Evolutionary conservation across 2,329 filamentous ascomycete genomes (phyloP).

Genomic region (Aspergillus arachidicola): DNA sequence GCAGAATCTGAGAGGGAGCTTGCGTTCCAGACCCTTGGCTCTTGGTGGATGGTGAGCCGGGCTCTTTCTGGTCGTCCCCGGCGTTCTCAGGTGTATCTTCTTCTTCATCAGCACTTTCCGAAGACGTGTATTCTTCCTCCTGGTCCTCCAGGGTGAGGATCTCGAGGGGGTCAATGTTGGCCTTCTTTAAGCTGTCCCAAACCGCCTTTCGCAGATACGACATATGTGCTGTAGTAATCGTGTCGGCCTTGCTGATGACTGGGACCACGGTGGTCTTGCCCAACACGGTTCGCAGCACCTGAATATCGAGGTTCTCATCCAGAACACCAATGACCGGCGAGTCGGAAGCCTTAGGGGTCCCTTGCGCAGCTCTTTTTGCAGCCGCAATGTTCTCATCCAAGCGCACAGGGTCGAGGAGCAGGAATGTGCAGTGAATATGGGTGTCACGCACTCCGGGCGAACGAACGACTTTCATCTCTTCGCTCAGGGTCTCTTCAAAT

Average conservation of each 20-base stretch:
- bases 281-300: slow-evolving; percentile 83
- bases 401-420: slow-evolving; percentile 83
- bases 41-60: slow-evolving; percentile 27
- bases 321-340: slow-evolving; percentile 63
- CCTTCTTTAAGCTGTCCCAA: slow-evolving; percentile 82
- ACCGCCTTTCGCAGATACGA: slow-evolving; percentile 85
- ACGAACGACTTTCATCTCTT: slow-evolving; percentile 96
- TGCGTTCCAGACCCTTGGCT: slow-evolving; percentile 36
- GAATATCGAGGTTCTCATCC: slow-evolving; percentile 86
- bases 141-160: slow-evolving; percentile 80
- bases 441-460: slow-evolving; percentile 92
- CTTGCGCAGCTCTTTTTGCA: slow-evolving; percentile 60
- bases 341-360: slow-evolving; percentile 51
- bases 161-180: slow-evolving; percentile 85
- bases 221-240: slow-evolving; percentile 95
- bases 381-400: slow-evolving; percentile 80
- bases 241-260: slow-evolving; percentile 95
- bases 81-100: slow-evolving; percentile 34
- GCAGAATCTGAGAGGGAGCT: slow-evolving; percentile 67
- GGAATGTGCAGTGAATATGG: slow-evolving; percentile 94
- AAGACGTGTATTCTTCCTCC: slow-evolving; percentile 62
- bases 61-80: slow-evolving; percentile 25
- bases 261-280: slow-evolving; percentile 95
- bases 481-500: slow-evolving; percentile 95
- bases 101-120: slow-evolving; percentile 50